Evolutionary conservation across 331 rosid genomes (phyloP).

Genomic region (Acacia concinna): DNA sequence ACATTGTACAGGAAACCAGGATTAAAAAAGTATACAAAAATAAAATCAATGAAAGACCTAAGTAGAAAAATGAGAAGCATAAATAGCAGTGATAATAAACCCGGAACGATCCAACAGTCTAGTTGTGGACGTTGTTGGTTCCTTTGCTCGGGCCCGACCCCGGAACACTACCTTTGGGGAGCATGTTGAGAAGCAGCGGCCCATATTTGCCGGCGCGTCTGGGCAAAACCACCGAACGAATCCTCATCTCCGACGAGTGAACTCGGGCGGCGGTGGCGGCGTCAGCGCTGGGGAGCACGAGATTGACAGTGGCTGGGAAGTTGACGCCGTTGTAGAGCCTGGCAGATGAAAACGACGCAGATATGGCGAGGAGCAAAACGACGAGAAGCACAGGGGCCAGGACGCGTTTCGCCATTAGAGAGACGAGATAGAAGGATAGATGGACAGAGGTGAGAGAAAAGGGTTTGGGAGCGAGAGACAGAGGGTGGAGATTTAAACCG

Average conservation of each 20-base stretch:
- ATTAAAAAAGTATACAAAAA: not conserved
- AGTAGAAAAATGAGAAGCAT: not conserved
- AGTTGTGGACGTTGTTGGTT: conserved; percentile 48
- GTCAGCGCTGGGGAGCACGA: conserved; percentile 33
- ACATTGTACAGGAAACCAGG: not conserved
- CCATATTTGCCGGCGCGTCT: conserved; percentile 37
- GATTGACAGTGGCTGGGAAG: conserved; percentile 23
- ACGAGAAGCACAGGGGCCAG: not conserved
- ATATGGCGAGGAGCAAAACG: conserved; percentile 16
- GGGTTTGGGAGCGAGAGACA: too few species aligned
- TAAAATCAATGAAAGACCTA: not conserved
- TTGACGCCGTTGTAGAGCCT: conserved; percentile 40
- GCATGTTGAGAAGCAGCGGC: conserved; percentile 54
- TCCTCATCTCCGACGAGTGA: not conserved
- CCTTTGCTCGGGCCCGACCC: conserved; percentile 70
- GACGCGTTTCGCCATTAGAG: conserved; percentile 39
- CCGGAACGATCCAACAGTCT: not conserved
- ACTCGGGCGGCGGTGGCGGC: not conserved
- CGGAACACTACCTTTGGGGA: conserved; percentile 58
- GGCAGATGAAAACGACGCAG: conserved; percentile 37
- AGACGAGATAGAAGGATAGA: not conserved
- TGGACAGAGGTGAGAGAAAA: too few species aligned
- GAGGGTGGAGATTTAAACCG: not conserved
- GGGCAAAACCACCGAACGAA: not conserved
- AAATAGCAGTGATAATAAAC: not conserved